phyloP scores from a whole-genome alignment of 2,329 filamentous ascomycete genomes.

The Zalaria obscura region DNA sequence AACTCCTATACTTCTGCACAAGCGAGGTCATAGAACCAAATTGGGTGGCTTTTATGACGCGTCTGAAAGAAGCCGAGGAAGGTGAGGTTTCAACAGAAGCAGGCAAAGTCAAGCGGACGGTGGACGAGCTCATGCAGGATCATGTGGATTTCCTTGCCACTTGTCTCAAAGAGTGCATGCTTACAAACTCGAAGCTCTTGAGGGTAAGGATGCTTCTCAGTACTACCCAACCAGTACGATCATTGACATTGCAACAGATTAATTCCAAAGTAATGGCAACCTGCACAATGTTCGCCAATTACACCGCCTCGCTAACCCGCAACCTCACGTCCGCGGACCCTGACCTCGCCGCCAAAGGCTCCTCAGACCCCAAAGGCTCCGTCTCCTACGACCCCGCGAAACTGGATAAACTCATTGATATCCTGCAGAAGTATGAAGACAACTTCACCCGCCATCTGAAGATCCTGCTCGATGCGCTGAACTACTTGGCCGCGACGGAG shows the following conservation, averaged over 20 bases:
- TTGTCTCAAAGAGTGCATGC: slow-evolving; percentile 96
- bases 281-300: slow-evolving; percentile 84
- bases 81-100: slow-evolving; percentile 17
- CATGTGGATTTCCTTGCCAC: slow-evolving; percentile 97
- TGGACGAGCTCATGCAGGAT: slow-evolving; percentile 97
- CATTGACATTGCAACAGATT: slow-evolving; percentile 44
- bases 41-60: slow-evolving; percentile 87
- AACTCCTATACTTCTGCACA: slow-evolving; percentile 92
- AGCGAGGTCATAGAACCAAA: slow-evolving; percentile 96
- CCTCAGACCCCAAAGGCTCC: slow-evolving; percentile 15
- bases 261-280: slow-evolving; percentile 95
- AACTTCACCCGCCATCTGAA: slow-evolving; percentile 88
- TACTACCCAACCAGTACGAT: neutral
- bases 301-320: slow-evolving; percentile 73
- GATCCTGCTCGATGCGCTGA: slow-evolving; percentile 85
- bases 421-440: slow-evolving; percentile 79
- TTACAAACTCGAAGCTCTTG: slow-evolving; percentile 89
- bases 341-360: slow-evolving; percentile 44
- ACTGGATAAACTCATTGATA: slow-evolving; percentile 69
- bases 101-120: slow-evolving; percentile 54
- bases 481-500: slow-evolving; percentile 94
- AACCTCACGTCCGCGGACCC: slow-evolving; percentile 75
- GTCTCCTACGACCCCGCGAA: slow-evolving; percentile 35
- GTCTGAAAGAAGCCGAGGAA: slow-evolving; percentile 49
- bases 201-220: slow-evolving; percentile 43